phyloP scores from a whole-genome alignment of 805 yeast species.

The Candida broadrunensis region DNA sequence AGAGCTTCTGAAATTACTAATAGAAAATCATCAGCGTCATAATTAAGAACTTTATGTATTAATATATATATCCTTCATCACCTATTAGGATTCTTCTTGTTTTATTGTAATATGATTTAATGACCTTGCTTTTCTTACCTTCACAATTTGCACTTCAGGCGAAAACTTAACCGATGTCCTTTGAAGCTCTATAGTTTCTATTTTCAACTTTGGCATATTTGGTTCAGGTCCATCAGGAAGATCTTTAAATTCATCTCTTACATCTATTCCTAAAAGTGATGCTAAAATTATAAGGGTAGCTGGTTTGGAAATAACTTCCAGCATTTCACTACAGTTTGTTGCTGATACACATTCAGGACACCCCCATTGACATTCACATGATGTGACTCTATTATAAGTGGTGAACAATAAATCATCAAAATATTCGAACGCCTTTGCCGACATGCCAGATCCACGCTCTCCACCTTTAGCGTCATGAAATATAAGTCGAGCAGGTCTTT shows the following conservation, averaged over 20 bases:
- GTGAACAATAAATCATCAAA: constrained; percentile 62
- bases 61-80: neutral
- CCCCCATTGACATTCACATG: constrained; percentile 74
- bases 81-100: neutral
- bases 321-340: constrained; percentile 74
- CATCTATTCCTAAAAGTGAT: constrained; percentile 51
- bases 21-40: constrained; percentile 5
- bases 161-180: constrained; percentile 58
- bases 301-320: constrained; percentile 80
- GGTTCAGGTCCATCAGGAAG: constrained; percentile 72
- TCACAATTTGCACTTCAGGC: constrained; percentile 46
- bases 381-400: constrained; percentile 55
- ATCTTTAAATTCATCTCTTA: constrained; percentile 40
- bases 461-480: constrained; percentile 87
- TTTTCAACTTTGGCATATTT: constrained; percentile 63
- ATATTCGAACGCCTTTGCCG: constrained; percentile 76
- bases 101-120: neutral
- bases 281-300: constrained; percentile 75
- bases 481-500: constrained; percentile 82
- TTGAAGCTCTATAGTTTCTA: constrained; percentile 67
- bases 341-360: constrained; percentile 89
- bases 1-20: constrained; percentile 26
- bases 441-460: constrained; percentile 71
- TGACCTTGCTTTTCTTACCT: constrained; percentile 10
- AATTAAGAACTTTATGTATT: neutral